Evolutionary conservation across 768 basidiomycete species (phyloP).

Genomic region (Sistotremastrum niveocremeum): DNA sequence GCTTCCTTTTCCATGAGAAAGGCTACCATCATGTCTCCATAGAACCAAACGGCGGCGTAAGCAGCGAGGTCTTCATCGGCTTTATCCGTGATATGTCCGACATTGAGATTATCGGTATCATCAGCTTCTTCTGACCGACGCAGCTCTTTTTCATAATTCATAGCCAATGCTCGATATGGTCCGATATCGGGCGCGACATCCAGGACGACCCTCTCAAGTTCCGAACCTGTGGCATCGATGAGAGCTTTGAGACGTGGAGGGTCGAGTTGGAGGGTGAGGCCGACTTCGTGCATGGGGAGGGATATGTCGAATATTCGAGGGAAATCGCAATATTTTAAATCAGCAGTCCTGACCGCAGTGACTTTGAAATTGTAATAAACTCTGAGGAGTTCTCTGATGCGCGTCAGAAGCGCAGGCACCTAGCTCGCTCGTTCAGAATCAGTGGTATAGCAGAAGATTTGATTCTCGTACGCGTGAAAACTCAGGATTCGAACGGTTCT

Average conservation of each 20-base stretch:
- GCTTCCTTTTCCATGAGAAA: constrained; percentile 10
- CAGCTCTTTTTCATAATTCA: constrained; percentile 5
- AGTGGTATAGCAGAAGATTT: too few species aligned
- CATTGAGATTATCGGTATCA: constrained; percentile 10
- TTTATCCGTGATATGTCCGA: constrained; percentile 8
- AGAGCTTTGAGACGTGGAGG: constrained; percentile 12
- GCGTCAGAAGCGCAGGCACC: constrained; percentile 13
- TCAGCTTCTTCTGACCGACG: constrained; percentile 14
- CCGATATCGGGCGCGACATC: constrained; percentile 18
- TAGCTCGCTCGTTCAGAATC: background rate
- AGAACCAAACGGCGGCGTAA: constrained; percentile 14
- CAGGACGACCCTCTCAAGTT: constrained; percentile 14
- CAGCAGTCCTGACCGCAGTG: constrained; percentile 6
- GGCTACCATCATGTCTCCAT: constrained; percentile 15
- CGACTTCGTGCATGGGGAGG: constrained; percentile 14
- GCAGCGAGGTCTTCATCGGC: constrained; percentile 13
- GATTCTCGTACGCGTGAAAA: too few species aligned
- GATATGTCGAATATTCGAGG: constrained; percentile 12
- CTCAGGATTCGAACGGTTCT: too few species aligned
- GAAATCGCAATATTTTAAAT: constrained; percentile 16
- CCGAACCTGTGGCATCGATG: constrained; percentile 7
- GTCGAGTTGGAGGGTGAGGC: constrained; percentile 14
- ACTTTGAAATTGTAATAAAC: constrained; percentile 14
- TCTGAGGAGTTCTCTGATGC: constrained; percentile 15
- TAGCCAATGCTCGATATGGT: constrained; percentile 11